Base-by-base conservation (phyloP, 2,329 filamentous ascomycete genomes). In the Fusarium miscanthi region DNA sequence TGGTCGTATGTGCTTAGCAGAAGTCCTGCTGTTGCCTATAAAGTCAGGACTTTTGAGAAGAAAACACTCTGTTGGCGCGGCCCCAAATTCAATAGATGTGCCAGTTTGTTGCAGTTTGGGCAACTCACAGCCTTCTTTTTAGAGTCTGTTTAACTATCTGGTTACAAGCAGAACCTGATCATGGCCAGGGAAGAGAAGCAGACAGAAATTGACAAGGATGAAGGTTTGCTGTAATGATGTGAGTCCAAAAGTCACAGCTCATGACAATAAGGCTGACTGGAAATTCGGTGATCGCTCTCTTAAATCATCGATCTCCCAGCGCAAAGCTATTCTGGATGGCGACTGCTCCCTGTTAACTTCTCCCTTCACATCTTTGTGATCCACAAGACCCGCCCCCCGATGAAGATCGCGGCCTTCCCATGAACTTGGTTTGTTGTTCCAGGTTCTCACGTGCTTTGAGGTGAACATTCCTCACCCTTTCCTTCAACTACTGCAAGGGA, bases 31-130 rank as follows among this genome's bases (percentile, higher is more conserved):
- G n/a, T n/a, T n/a, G n/a, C 0, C 0, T 10, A 48, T 48, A 6
- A 0, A 30, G 19, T 1, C 2, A n/a, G 3, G 7, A 0, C 1
- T 4, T 0, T 8, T 0, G 5, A 2, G 0, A 16, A 7, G 3
- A 46, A 21, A 21, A 16, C 8, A n/a, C n/a, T n/a, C n/a, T n/a
- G n/a, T n/a, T n/a, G n/a, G n/a, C n/a, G n/a, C n/a, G n/a, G n/a
- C n/a, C n/a, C n/a, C n/a, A n/a, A n/a, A n/a, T n/a, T n/a, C n/a
- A n/a, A n/a, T n/a, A n/a, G n/a, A 30, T 1, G 4, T 45, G 21
- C 17, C 1, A 4, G 5, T 10, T 49, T 2, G 3, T 23, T 7
- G 4, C 2, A 23, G 5, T 11, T 7, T 31, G 3, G 6, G 6
- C 0, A 17, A 3, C 11, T 19, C 1, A 13, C 11, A 1, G 8